Evolutionary conservation across 2,329 filamentous ascomycete species (phyloP).

Genomic region (Epichloe aotearoae): DNA sequence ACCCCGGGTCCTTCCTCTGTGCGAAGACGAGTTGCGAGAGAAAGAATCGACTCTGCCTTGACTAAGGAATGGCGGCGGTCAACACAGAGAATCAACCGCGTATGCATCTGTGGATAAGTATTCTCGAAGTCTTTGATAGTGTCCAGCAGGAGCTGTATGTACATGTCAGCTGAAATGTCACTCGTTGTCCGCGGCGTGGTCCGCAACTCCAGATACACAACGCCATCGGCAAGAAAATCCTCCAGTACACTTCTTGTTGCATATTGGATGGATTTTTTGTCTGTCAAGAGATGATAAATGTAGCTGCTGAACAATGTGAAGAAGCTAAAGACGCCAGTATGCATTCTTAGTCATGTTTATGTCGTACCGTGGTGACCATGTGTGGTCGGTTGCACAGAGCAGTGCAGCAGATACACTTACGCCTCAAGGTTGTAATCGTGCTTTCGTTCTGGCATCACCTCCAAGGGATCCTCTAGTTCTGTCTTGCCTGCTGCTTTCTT

Average conservation of each 20-base stretch:
- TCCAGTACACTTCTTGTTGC: constrained; percentile 52
- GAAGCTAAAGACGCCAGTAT: constrained; percentile 36
- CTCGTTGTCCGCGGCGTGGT: constrained; percentile 60
- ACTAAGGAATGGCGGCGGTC: constrained; percentile 49
- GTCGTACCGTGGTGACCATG: not conserved
- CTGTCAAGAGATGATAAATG: constrained; percentile 63
- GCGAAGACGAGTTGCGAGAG: constrained; percentile 38
- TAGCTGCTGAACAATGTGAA: constrained; percentile 68
- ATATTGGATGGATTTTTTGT: constrained; percentile 43
- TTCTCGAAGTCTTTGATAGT: constrained; percentile 42
- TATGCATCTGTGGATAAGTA: constrained; percentile 33
- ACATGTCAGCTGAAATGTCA: constrained; percentile 45
- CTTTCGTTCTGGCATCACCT: constrained; percentile 57
- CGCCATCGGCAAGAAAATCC: constrained; percentile 57
- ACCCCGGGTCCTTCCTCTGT: constrained; percentile 40
- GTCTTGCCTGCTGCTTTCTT: constrained; percentile 42
- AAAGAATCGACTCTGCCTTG: constrained; percentile 50
- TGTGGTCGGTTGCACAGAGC: too few species aligned
- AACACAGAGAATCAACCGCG: constrained; percentile 58
- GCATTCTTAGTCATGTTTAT: not conserved
- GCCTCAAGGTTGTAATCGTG: constrained; percentile 57
- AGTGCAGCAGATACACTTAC: constrained; percentile 28
- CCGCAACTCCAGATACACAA: constrained; percentile 66
- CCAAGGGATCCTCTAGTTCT: constrained; percentile 51
- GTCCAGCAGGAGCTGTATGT: constrained; percentile 53